Conservation (phyloP, 2,329 filamentous ascomycete species). For the Xylaria digitata region DNA sequence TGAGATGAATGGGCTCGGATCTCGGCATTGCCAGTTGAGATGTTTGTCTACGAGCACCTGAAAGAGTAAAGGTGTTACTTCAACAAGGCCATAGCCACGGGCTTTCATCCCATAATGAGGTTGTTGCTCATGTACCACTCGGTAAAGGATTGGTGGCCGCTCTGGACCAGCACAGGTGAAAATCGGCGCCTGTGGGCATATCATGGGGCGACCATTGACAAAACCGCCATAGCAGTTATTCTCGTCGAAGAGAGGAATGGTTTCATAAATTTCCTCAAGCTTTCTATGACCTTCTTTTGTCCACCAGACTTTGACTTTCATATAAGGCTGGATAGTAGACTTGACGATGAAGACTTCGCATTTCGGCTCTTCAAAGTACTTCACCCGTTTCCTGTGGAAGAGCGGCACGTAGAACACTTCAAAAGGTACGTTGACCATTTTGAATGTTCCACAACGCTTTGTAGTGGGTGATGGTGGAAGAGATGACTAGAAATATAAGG, state of each 20-base stretch:
- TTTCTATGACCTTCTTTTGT: background rate
- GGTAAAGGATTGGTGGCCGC: constrained; percentile 5
- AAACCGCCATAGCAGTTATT: background rate
- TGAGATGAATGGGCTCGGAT: constrained; percentile 20
- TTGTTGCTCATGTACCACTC: constrained; percentile 11
- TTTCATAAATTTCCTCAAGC: background rate
- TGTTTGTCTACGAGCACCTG: background rate
- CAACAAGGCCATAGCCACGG: background rate
- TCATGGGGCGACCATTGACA: background rate
- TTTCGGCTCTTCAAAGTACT: background rate
- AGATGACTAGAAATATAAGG: too few species aligned
- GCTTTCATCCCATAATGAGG: constrained; percentile 12
- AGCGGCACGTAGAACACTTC: background rate
- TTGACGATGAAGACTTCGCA: background rate
- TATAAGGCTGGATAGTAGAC: background rate
- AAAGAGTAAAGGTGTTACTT: background rate
- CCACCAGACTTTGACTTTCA: background rate
- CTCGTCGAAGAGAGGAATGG: background rate
- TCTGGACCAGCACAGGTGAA: background rate
- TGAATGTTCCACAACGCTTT: background rate
- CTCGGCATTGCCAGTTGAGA: background rate
- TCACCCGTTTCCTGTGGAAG: background rate
- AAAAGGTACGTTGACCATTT: background rate
- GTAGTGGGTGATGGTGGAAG: too few species aligned
- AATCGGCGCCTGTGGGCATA: background rate